Base-by-base conservation (phyloP, 1,139 yeast genomes). In the Blastobotrys proliferans region DNA sequence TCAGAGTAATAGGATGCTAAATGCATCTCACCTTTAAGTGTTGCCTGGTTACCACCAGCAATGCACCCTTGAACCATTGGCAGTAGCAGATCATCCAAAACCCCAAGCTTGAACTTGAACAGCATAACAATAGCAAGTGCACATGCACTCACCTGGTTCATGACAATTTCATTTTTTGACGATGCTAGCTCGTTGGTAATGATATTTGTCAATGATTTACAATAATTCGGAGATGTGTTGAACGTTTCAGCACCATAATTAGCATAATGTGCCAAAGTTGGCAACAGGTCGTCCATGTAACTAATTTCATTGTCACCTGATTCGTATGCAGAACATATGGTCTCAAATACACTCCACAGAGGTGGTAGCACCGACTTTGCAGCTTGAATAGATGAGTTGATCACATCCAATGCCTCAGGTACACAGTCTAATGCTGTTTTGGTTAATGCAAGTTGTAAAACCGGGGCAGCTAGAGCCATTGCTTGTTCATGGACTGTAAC, bases 401-500 rank as follows among this genome's bases (percentile, higher is more conserved):
- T 27, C 25, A 37, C 14, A 3, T 17, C 22, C 8, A 29, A 2
- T 8, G 40, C 28, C 19, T 37, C 40, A 10, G 24, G 29, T 6
- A 11, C 26, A 27, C 40, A 36, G n/a, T 14, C 25, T 2, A 36
- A 3, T 14, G 27, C 33, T 6, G 17, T 14, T n/a, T 21, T 36
- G 14, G 27, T 3, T 22, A 37, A 20, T 2, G 28, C 3, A 2
- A 9, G 10, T 20, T 37, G 35, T 8, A 37, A 14, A 4, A 47
- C 43, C n/a, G 34, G 35, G 2, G 40, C 37, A 8, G 35, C n/a
- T 11, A 18, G 24, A 9, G 30, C 36, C 24, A 44, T 34, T 5
- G 41, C 40, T 17, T 27, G 38, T 22, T 44, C 48, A 8, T 44
- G 27, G 6, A 35, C 33, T 9, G 27, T 19, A 16, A 41, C 30